phyloP scores from a whole-genome alignment of 495 filamentous ascomycete species.

The Pyronema omphalodes region DNA sequence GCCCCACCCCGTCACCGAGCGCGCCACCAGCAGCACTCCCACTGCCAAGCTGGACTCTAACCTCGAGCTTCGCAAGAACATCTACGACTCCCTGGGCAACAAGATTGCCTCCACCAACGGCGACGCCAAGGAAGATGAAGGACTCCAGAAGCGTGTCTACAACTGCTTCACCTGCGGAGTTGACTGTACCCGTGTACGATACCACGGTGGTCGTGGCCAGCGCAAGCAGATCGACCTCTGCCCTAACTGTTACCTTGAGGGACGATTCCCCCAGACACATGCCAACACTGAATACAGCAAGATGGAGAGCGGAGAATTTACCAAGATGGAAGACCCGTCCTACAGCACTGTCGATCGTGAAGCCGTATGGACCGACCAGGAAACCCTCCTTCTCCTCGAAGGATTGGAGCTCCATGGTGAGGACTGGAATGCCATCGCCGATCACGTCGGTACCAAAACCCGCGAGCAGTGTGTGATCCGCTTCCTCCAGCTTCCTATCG shows the following conservation, averaged over 20 bases:
- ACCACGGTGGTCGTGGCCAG: conserved; percentile 55
- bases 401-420: conserved; percentile 82
- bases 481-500: conserved; percentile 80
- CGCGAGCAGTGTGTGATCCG: conserved; percentile 91
- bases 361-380: conserved; percentile 75
- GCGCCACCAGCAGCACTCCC: conserved; percentile 49
- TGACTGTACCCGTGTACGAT: conserved; percentile 81
- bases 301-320: conserved; percentile 58
- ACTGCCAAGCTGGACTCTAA: conserved; percentile 59
- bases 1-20: conserved; percentile 49
- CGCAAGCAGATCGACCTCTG: conserved; percentile 41
- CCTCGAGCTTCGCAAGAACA: conserved; percentile 78
- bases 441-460: conserved; percentile 79
- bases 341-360: conserved; percentile 64
- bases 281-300: conserved; percentile 59
- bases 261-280: conserved; percentile 55
- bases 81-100: conserved; percentile 85
- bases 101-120: conserved; percentile 37
- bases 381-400: conserved; percentile 69
- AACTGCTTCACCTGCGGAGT: conserved; percentile 81
- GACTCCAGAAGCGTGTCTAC: conserved; percentile 44
- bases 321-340: conserved; percentile 68
- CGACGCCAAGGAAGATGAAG: conserved; percentile 41
- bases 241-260: conserved; percentile 72
- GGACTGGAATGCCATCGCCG: conserved; percentile 81